Evolutionary conservation across 73 alveolate species (phyloP), one percentile per base, ranked within the genome.

Genomic region (Paramecium octaurelia): DNA sequence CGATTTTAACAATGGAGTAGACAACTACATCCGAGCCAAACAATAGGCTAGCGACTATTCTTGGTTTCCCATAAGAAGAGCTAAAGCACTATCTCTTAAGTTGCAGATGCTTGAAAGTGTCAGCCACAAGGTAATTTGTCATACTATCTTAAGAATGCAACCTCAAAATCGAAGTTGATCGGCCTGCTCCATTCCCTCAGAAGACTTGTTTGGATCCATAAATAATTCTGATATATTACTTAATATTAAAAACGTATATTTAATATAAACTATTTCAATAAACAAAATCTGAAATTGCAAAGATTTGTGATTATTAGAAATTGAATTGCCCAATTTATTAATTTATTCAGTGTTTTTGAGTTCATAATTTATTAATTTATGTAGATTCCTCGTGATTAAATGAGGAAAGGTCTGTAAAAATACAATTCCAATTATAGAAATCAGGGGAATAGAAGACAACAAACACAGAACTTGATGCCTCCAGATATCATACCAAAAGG

Each of bases 31-130:
- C 2, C 44, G 57, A 48, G 31, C 46, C 3, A 42, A 80, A 42
- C 29, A 44, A 48, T 24, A 6, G n/a, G 34, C 42, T 23, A 1
- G 57, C 14, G 73, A 80, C 24, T 40, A 38, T 3, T 80, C 70
- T 8, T 80, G 91, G 91, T 80, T 80, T 21, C 91, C 91, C 6
- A 80, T 80, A 10, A 80, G 91, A 23, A 80, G 75, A 80, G 75
- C 87, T 9, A 73, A 40, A 40, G 59, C 59, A 40, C 64, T 73
- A 35, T 73, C 87, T 29, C 84, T 64, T 31, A 64, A 64, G 27
- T 64, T 31, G 6, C 54, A 64, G n/a, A 27, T 64, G 0, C 84
- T 64, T 31, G 84, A 64, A 12, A 64, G 21, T 31, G 84, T 64
- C 50, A 64, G 9, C 10, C 18, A 27, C 7, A 64, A 64, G 31